Base-by-base conservation (phyloP, 2,329 filamentous ascomycete species). In the Bimuria novae-zelandiae region DNA sequence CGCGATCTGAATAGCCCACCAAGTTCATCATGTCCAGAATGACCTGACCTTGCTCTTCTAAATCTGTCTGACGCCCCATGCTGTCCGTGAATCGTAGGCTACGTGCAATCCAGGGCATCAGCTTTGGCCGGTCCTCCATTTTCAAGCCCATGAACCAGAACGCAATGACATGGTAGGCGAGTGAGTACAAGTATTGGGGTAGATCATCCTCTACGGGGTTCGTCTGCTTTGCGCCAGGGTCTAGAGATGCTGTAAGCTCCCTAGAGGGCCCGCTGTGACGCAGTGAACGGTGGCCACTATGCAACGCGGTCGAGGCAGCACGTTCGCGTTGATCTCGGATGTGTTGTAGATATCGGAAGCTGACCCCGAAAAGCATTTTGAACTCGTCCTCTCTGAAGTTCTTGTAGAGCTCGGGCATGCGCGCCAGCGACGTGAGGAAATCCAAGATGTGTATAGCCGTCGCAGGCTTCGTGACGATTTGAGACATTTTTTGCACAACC, bases 61-160 rank as follows among this genome's bases (percentile, higher is more conserved):
- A 23, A 82, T 52, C 84, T 42, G 83, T 84, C 50, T 90, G 86
- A 35, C 84, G 85, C 14, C 91, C 90, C 53, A 88, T 84, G 21
- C 84, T 82, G 65, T 96, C 90, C 7, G 83, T 88, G 63, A 93
- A 92, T 8, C 84, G 79, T 11, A 99, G 81, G 59, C 91, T 91
- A 66, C 88, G 91, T 10, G 89, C 88, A 59, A 99, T 96, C 90
- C 91, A 96, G 23, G 86, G 86, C 46, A 97, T 92, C 60, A 96
- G 88, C 56, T 85, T 90, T 29, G 88, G 84, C 45, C 94, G 87
- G 69, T 97, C 92, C 32, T 88, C 84, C 46, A 96, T 82, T 67
- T 91, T 93, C 63, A 99, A 74, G 1, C 92, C 89, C 62, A 99
- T 81, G 70, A 97, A 99, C 94, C 94, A 99, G 70, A 96, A 97